Evolutionary conservation across 2,329 filamentous ascomycete species (phyloP), one percentile per base, ranked within the genome.

Genomic region (Emmonsiellopsis sp.): DNA sequence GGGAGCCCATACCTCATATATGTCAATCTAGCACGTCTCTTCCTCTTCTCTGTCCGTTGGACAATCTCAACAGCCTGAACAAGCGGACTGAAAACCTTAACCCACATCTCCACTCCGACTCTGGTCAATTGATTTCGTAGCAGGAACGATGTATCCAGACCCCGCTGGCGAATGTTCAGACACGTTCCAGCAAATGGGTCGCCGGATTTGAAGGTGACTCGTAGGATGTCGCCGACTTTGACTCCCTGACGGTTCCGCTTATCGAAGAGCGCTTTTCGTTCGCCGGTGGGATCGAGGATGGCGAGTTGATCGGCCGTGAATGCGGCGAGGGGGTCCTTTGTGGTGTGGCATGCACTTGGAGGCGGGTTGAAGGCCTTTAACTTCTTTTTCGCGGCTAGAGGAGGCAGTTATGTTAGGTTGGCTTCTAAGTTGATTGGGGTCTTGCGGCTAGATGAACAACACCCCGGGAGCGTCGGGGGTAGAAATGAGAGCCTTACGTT

Each of bases 91-190:
- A 93, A 97, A 55, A 97, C 79, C 78, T 98, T 98, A 73, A 87
- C 90, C 85, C 89, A 95, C 89, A 95, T 93, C 80, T 98, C 93
- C 56, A 95, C 89, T 56, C 89, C 88, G 6, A 94, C 82, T 62
- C 87, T 82, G 61, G 89, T 91, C 62, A 98, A 75, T 67, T 94
- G 84, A 63, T 92, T 92, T 54, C 93, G 82, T 56, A 98, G 78
- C 55, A 95, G 75, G 53, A 98, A 85, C 4, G 87, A 87, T 2
- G 89, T 95, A 73, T 97, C 92, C 56, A 93, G 81, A 55, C 90
- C 90, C n/a, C 87, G 80, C 52, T 89, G 80, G 53, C 91, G 87
- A 68, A 98, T 91, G 66, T 86, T 87, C 67, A 98, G 78, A 64
- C 88, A 87, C 11, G 93, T 89, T 41, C 93, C 93, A 1, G 90